Base-by-base conservation (phyloP, 2,329 filamentous ascomycete species). In the Verticillium longisporum region DNA sequence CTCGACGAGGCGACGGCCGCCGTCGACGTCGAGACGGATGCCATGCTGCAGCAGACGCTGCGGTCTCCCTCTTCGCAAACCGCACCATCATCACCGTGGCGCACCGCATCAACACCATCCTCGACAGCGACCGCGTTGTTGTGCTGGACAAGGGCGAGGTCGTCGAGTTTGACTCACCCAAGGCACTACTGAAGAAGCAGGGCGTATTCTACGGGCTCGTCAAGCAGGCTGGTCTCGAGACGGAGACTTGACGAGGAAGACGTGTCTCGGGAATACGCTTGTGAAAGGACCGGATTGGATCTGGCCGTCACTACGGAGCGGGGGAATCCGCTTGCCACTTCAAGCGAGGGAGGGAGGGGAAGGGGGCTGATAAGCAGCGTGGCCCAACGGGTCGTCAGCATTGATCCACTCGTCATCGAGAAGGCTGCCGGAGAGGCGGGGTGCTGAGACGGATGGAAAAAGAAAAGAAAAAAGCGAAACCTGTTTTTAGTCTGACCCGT, bases 61-160 rank as follows among this genome's bases (percentile, higher is more conserved):
- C 82, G 86, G 37, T 83, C 83, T 38, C 82, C 84, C 73, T 88
- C 15, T 99, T 99, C 78, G 83, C 88, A 64, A 92, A 97, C 75
- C 87, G 92, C 60, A 99, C 95, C 41, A 98, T 99, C 75, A 96
- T 99, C 75, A 99, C 95, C 1, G 97, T 99, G 70, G 95, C 95
- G 32, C 95, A 99, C 78, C 88, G 95, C 60, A 96, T 99, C 79
- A 98, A 98, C 78, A 99, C 95, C 11, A 98, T 99, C 69, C 83
- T 99, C 34, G 87, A 89, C 73, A 86, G 83, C 63, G 94, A 99
- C 77, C 87, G 93, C 58, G 95, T 99, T 64, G 88, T 99, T 38
- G 95, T 99, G 57, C 84, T 99, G 6, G 92, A 98, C 72, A 89
- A 90, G 74, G 95, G 95, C 54, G 85, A 87, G 69, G 93, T 99